Conservation (phyloP, 83 land plant species). For the Isoetes engelmannii region DNA sequence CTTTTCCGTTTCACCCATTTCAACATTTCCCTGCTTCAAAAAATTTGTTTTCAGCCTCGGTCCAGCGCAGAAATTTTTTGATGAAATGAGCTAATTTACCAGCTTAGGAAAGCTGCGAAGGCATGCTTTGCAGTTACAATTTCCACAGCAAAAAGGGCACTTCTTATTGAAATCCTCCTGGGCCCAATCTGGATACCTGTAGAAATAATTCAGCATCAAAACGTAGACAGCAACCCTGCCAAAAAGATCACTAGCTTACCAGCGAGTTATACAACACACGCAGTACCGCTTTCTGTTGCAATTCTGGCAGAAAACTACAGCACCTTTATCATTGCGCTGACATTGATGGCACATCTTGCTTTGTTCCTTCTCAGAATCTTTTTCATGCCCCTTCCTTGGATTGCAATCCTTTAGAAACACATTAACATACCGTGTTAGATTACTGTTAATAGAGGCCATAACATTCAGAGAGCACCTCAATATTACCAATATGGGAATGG, state of each 20-base stretch:
- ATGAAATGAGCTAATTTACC: conserved; percentile 21
- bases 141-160: conserved; percentile 71
- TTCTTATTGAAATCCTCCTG: conserved; percentile 43
- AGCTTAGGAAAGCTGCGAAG: conserved; percentile 17
- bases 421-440: not conserved
- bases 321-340: conserved; percentile 37
- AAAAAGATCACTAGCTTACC: conserved; percentile 28
- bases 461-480: not conserved
- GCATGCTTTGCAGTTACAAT: conserved; percentile 72
- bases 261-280: conserved; percentile 43
- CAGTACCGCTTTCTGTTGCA: conserved; percentile 61
- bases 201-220: not conserved
- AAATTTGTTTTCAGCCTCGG: conserved; percentile 8
- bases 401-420: not conserved
- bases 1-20: conserved; percentile 10
- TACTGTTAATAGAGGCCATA: not conserved
- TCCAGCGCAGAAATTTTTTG: not conserved
- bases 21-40: conserved; percentile 3
- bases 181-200: conserved; percentile 57
- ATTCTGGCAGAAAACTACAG: conserved; percentile 45
- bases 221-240: not conserved
- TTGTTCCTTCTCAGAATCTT: conserved; percentile 21
- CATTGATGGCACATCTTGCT: conserved; percentile 73
- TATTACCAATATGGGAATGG: not conserved
- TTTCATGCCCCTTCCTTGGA: not conserved